These are phyloP conservation scores for Colletotrichum acutatum DNA, from an alignment of 2,329 filamentous ascomycete species.

Conservation along the genomic window DNA sequence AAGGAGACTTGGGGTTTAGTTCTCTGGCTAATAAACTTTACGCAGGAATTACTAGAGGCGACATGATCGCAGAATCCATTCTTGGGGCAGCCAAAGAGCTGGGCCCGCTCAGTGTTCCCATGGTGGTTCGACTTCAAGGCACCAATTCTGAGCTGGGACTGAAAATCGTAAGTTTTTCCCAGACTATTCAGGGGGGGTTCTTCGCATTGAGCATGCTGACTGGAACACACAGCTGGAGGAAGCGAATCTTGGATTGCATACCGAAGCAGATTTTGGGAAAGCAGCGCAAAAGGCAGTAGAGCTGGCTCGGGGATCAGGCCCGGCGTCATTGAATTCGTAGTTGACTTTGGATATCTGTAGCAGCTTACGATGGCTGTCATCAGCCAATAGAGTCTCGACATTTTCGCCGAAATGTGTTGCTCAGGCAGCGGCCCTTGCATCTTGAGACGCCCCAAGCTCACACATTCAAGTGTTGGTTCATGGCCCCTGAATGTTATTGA, in stretches of 20 bases:
- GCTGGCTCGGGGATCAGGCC: constrained; percentile 38
- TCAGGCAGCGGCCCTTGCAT: too few relatives aligned
- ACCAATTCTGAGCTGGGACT: constrained; percentile 56
- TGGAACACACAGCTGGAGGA: constrained; percentile 44
- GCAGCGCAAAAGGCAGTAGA: constrained; percentile 48
- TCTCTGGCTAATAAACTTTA: constrained; percentile 22
- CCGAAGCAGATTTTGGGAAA: constrained; percentile 52
- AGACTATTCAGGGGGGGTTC: too few relatives aligned
- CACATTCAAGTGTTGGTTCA: too few relatives aligned
- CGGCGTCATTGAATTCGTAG: background rate
- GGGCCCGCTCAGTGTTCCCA: constrained; percentile 51
- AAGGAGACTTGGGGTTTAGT: constrained; percentile 19
- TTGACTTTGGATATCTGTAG: background rate
- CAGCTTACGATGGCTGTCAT: background rate
- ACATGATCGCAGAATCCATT: constrained; percentile 63
- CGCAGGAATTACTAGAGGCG: constrained; percentile 58
- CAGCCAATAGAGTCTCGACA: background rate
- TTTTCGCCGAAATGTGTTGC: background rate
- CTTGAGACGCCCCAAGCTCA: too few relatives aligned
- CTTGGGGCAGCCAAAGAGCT: constrained; percentile 52
- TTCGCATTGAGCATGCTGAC: background rate
- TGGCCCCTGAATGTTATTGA: too few relatives aligned
- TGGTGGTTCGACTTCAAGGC: constrained; percentile 59
- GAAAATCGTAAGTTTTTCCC: constrained; percentile 49
- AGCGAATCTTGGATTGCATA: constrained; percentile 48